These are phyloP conservation scores for Quercus lobata DNA, from an alignment of 331 rosid species.

Conservation along the genomic window DNA sequence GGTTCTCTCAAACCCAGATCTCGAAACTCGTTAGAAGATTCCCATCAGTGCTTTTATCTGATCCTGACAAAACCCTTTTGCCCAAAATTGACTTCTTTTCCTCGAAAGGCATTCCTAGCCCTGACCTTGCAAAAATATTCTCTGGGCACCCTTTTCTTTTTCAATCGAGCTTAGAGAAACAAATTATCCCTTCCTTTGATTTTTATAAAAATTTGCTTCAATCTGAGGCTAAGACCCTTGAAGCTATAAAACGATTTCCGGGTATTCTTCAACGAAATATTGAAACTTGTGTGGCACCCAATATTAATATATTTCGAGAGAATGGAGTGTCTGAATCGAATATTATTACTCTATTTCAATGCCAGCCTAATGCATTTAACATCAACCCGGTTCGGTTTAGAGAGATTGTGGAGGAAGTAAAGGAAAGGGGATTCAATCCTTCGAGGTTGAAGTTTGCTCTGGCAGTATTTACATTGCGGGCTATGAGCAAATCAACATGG, in stretches of 20 bases:
- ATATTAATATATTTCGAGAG: no score
- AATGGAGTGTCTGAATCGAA: no score
- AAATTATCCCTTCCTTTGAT: constrained; percentile 15
- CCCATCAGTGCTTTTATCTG: constrained; percentile 5
- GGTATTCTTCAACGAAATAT: neutral
- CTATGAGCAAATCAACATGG: no score
- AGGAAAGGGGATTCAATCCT: no score
- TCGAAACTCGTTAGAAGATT: constrained; percentile 2
- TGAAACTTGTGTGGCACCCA: no score
- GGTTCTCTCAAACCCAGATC: constrained; percentile 25
- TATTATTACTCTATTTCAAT: no score
- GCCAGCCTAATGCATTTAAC: no score
- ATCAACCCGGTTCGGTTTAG: no score
- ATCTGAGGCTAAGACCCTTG: neutral
- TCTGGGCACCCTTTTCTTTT: constrained; percentile 15
- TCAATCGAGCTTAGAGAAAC: constrained; percentile 17
- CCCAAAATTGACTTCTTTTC: constrained; percentile 30
- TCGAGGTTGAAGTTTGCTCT: no score
- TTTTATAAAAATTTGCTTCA: neutral
- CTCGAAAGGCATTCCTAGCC: constrained; percentile 21
- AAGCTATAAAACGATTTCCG: neutral
- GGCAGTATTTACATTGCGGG: no score
- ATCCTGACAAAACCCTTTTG: constrained; percentile 19
- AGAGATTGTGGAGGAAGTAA: no score
- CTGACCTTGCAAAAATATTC: constrained; percentile 19